Evolutionary conservation across 768 basidiomycete species (phyloP), one percentile per base, ranked within the genome.

Genomic region (Amanita molliuscula): DNA sequence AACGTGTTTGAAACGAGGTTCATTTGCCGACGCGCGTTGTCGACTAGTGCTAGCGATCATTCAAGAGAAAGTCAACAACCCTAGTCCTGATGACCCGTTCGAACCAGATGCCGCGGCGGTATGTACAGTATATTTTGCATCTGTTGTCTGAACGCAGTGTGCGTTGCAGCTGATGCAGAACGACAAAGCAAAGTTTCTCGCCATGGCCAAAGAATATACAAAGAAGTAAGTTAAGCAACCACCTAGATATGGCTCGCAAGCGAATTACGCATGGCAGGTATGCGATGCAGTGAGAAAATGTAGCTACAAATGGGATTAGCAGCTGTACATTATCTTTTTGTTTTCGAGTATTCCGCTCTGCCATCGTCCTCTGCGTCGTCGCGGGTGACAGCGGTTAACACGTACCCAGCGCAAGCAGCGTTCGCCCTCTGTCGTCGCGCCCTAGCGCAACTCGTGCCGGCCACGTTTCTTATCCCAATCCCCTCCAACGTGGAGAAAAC

Each of bases 91-190:
- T 58, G 89, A 92, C 61, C 89, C 89, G 0, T 92, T 88, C 58
- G 86, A 90, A 59, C 84, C 89, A 25, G 88, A 90, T 1, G 86
- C 90, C 56, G 89, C 89, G 33, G 82, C 82, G 28, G 85, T 91
- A 61, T 48, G 82, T 67, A 49, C 41, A 16, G 11, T 3, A 15
- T 10, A 47, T 16, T 37, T n/a, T 6, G 6, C 15, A 3, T 20
- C 3, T 8, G 34, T 26, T 8, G 4, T 15, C 21, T 47, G 23
- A 37, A 28, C 5, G 23, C 8, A n/a, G 31, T 35, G 21, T 41
- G 34, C 4, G 2, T 23, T 21, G 13, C 35, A 91, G 88, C 64
- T 81, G 45, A 60, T 92, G 55, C 90, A 88, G 76, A 80, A 79
- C 57, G 85, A 92, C 60, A 81, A 78, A 60, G 60, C 69, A 41